These are phyloP conservation scores for Nakaseomyces kungkrabaensis DNA, from an alignment of 1,139 yeast species.

Conservation along the genomic window DNA sequence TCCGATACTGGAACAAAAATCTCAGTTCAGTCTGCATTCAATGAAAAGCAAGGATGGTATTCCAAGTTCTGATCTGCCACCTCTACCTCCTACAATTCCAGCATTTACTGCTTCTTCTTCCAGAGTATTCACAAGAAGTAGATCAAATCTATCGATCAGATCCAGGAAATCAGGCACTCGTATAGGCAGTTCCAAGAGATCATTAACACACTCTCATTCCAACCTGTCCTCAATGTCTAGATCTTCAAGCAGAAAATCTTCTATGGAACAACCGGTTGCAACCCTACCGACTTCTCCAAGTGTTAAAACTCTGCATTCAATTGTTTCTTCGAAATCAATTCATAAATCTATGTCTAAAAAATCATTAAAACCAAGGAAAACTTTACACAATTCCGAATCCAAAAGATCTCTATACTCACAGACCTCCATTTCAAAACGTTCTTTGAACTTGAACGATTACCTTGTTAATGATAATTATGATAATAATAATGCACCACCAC, in stretches of 20 bases:
- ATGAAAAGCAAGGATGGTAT: constrained; percentile 9
- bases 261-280: neutral
- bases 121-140: constrained; percentile 19
- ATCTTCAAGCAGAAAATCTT: constrained; percentile 5
- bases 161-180: constrained; percentile 3
- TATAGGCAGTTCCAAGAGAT: neutral
- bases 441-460: constrained; percentile 26
- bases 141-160: constrained; percentile 15
- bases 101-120: constrained; percentile 24
- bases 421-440: constrained; percentile 28
- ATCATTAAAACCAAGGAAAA: constrained; percentile 11
- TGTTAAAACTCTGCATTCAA: constrained; percentile 3
- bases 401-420: constrained; percentile 28
- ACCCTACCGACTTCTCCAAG: constrained; percentile 3
- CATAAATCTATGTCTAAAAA: constrained; percentile 15
- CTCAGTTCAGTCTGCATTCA: constrained; percentile 25
- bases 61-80: constrained; percentile 11
- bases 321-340: neutral
- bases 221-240: neutral
- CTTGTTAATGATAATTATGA: constrained; percentile 12
- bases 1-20: constrained; percentile 23
- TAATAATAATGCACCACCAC: constrained; percentile 11
- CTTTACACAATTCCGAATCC: constrained; percentile 26
- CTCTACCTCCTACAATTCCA: constrained; percentile 14
- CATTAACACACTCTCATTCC: constrained; percentile 3